Percentiles rank a stretch among this genome's conserved stretches.
These are phyloP conservation scores for Eucalyptus erythrocorys DNA, from an alignment of 345 rosid species.

Conservation along the genomic window DNA sequence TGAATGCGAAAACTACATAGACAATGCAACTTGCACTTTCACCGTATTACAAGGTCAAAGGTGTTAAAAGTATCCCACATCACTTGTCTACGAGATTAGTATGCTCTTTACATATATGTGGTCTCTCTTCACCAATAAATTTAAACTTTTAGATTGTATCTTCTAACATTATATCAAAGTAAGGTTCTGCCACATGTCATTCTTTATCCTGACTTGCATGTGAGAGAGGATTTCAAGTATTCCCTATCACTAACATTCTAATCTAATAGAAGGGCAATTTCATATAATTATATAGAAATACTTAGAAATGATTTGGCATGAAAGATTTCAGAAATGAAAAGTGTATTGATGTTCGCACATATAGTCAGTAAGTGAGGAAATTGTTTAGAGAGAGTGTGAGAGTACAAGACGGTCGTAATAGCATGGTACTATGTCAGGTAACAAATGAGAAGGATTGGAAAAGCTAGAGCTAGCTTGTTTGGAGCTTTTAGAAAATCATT, in stretches of 20 bases:
- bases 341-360: neutral
- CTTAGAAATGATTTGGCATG: neutral
- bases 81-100: neutral
- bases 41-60: neutral
- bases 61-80: neutral
- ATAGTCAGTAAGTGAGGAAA: neutral
- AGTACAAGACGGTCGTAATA: neutral
- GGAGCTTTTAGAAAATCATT: neutral
- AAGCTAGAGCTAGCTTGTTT: neutral
- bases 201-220: neutral
- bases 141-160: neutral
- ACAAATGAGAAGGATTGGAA: neutral
- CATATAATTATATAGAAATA: neutral
- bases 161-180: rapidly evolving
- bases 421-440: neutral
- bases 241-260: neutral
- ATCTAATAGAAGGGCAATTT: neutral
- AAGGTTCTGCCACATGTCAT: neutral
- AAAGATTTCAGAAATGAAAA: neutral
- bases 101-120: neutral
- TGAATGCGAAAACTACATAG: neutral
- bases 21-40: neutral
- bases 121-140: neutral
- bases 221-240: neutral
- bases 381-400: neutral